These are phyloP conservation scores for Coemansia umbellata DNA, from an alignment of 192 early-diverging fungal species.

Conservation along the genomic window DNA sequence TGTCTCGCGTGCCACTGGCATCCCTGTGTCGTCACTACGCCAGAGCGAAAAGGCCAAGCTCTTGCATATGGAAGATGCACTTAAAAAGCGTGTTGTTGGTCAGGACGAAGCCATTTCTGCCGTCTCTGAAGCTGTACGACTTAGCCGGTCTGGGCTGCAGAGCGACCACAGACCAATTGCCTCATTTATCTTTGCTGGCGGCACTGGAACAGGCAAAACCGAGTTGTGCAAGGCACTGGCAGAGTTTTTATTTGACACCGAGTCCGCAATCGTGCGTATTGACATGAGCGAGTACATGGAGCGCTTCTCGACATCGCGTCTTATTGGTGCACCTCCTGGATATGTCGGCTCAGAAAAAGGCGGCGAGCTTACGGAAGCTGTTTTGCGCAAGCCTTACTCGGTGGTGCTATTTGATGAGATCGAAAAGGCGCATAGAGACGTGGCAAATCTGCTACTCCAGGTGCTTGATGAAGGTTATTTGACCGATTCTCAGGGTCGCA, in stretches of 20 bases:
- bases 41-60: slow-evolving; percentile 69
- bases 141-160: slow-evolving; percentile 76
- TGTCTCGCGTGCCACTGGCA: slow-evolving; percentile 71
- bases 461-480: slow-evolving; percentile 80
- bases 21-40: slow-evolving; percentile 70
- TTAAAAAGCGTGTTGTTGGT: slow-evolving; percentile 63
- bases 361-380: slow-evolving; percentile 74
- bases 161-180: slow-evolving; percentile 69
- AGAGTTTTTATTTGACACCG: slow-evolving; percentile 72
- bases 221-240: slow-evolving; percentile 73
- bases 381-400: slow-evolving; percentile 72
- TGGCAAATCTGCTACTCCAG: slow-evolving; percentile 91
- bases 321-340: slow-evolving; percentile 77
- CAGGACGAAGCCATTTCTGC: slow-evolving; percentile 66
- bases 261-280: slow-evolving; percentile 66
- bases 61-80: slow-evolving; percentile 64
- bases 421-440: slow-evolving; percentile 82
- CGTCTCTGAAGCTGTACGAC: slow-evolving; percentile 67
- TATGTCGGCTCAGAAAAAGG: slow-evolving; percentile 79
- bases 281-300: slow-evolving; percentile 84
- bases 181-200: slow-evolving; percentile 77
- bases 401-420: slow-evolving; percentile 79
- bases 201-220: slow-evolving; percentile 83
- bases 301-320: slow-evolving; percentile 62
- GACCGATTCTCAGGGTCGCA: slow-evolving; percentile 75